Evolutionary conservation across 2,329 filamentous ascomycete species (phyloP).

Genomic region (Stemphylium lycopersici): DNA sequence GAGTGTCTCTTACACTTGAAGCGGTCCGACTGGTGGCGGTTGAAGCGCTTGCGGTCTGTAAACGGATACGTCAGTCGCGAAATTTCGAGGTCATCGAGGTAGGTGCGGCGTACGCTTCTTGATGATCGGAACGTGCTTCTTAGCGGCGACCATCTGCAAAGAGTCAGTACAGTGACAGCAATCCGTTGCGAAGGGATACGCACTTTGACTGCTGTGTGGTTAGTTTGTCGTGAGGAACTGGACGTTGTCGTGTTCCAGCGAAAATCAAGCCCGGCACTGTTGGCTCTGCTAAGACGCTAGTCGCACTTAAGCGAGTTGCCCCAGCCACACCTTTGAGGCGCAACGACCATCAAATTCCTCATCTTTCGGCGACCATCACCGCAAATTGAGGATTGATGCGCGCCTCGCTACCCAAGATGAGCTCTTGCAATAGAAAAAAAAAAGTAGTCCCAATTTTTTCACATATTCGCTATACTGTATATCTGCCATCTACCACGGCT

Average conservation of each 20-base stretch:
- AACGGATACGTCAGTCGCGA: slow-evolving; percentile 43
- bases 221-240: slow-evolving; percentile 35
- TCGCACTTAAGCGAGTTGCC: slow-evolving; percentile 28
- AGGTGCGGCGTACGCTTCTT: slow-evolving; percentile 90
- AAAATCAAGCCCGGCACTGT: slow-evolving; percentile 25
- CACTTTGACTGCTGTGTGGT: slow-evolving; percentile 49
- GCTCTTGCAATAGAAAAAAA: too few relatives aligned
- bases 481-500: background rate
- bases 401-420: background rate
- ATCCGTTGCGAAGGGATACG: slow-evolving; percentile 21
- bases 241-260: slow-evolving; percentile 16
- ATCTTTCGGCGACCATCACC: background rate
- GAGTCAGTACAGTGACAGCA: slow-evolving; percentile 29
- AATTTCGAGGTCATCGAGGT: slow-evolving; percentile 31
- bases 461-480: background rate
- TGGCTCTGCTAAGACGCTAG: slow-evolving; percentile 32
- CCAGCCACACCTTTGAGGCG: slow-evolving; percentile 18
- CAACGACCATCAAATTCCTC: slow-evolving; percentile 3
- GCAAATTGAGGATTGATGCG: background rate
- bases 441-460: accelerated
- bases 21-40: slow-evolving; percentile 95
- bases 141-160: slow-evolving; percentile 91
- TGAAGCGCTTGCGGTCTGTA: slow-evolving; percentile 90
- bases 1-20: slow-evolving; percentile 71
- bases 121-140: slow-evolving; percentile 99